A percentile compares a stretch with the other conserved stretches of the same genome.
These are phyloP conservation scores for Xylaria sp. DNA, from an alignment of 2,329 filamentous ascomycete genomes.

Conservation along the genomic window DNA sequence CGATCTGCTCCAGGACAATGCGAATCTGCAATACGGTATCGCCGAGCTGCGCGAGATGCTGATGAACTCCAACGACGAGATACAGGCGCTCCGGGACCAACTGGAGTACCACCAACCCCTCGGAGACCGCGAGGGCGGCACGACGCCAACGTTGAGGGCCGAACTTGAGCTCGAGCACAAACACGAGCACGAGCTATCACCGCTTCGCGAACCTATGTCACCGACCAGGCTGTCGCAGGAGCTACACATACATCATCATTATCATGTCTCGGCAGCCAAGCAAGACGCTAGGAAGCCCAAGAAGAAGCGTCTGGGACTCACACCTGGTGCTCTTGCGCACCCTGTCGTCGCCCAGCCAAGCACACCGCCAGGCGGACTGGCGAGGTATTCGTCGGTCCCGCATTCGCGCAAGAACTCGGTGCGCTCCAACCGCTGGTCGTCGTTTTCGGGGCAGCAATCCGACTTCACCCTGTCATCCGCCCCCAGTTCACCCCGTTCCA, in stretches of 20 bases:
- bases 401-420: constrained; percentile 59
- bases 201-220: constrained; percentile 37
- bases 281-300: constrained; percentile 70
- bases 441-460: constrained; percentile 68
- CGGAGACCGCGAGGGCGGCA: constrained; percentile 52
- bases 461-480: constrained; percentile 77
- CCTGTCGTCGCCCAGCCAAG: constrained; percentile 54
- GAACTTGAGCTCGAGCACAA: constrained; percentile 76
- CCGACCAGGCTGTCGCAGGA: constrained; percentile 70
- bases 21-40: constrained; percentile 90
- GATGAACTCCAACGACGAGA: constrained; percentile 91
- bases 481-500: constrained; percentile 83
- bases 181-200: constrained; percentile 63
- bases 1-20: constrained; percentile 94
- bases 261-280: constrained; percentile 73
- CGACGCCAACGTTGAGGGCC: constrained; percentile 69
- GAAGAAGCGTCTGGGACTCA: constrained; percentile 76
- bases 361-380: constrained; percentile 54
- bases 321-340: constrained; percentile 70
- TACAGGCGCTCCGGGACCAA: constrained; percentile 85
- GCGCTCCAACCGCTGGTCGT: constrained; percentile 70
- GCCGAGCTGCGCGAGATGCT: constrained; percentile 92
- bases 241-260: constrained; percentile 94
- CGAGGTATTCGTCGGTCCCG: constrained; percentile 54
- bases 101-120: constrained; percentile 81